Percentiles rank a stretch among this genome's conserved stretches.
These are phyloP conservation scores for Entophlyctis luteolus DNA, from an alignment of 192 early-diverging fungal genomes.

Conservation along the genomic window DNA sequence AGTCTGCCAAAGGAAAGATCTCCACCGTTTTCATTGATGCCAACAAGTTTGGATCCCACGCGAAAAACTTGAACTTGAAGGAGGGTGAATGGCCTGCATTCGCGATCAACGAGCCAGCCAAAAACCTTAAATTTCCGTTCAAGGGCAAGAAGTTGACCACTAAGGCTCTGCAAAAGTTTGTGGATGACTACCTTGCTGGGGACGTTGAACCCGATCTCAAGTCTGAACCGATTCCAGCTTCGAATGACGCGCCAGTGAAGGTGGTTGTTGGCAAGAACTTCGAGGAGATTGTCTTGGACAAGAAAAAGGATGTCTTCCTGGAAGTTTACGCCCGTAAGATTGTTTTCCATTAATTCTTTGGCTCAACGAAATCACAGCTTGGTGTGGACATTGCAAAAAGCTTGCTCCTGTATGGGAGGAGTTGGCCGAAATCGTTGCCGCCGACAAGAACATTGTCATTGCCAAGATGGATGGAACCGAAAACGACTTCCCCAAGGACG, in stretches of 20 bases:
- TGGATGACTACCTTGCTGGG: conserved; percentile 62
- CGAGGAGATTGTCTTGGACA: conserved; percentile 79
- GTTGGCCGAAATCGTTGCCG: conserved; percentile 58
- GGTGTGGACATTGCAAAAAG: conserved; percentile 61
- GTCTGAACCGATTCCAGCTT: conserved; percentile 72
- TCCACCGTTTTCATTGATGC: conserved; percentile 91
- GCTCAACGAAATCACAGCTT: conserved; percentile 28
- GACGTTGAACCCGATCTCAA: conserved; percentile 75
- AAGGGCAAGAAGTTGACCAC: conserved; percentile 64
- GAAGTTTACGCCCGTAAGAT: conserved; percentile 74
- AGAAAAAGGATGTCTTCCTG: conserved; percentile 83
- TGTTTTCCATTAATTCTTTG: conserved; percentile 28
- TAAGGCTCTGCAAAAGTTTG: conserved; percentile 58
- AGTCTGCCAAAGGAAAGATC: conserved; percentile 81
- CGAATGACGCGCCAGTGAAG: conserved; percentile 85
- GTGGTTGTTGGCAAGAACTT: conserved; percentile 84
- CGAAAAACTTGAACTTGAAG: conserved; percentile 83
- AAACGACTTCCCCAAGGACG: conserved; percentile 80
- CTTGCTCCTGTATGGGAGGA: conserved; percentile 78
- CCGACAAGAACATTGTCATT: conserved; percentile 59
- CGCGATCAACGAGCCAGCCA: conserved; percentile 75
- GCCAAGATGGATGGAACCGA: conserved; percentile 95
- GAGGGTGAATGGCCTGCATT: conserved; percentile 85
- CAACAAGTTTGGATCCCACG: conserved; percentile 78
- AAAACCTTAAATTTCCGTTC: conserved; percentile 82